Conservation (phyloP, 257 asterid genomes). For the Rhazya stricta region DNA sequence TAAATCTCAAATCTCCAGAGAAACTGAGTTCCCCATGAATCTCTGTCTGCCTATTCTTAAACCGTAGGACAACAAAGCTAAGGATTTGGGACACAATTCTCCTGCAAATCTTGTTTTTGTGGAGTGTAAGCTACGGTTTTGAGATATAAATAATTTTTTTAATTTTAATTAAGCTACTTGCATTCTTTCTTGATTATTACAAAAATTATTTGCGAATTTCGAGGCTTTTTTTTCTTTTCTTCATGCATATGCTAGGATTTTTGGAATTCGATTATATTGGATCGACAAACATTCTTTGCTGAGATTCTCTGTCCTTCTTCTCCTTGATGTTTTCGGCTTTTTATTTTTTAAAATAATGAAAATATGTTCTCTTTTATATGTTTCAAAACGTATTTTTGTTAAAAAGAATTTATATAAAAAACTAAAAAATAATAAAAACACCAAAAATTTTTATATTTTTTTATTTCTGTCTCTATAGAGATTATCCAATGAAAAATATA, state of each 20-base stretch:
- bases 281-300: constrained; percentile 17
- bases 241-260: neutral
- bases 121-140: neutral
- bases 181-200: constrained; percentile 4
- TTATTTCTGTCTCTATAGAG: no score
- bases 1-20: constrained; percentile 4
- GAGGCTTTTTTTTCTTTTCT: neutral
- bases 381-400: no score
- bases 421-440: no score
- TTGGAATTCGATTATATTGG: constrained; percentile 10
- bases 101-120: constrained; percentile 13
- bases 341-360: no score
- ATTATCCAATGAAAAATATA: no score
- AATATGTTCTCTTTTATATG: no score
- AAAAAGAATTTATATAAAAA: no score
- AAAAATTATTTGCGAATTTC: neutral
- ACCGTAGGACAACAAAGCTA: neutral
- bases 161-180: neutral
- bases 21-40: constrained; percentile 11
- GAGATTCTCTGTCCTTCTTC: neutral
- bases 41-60: constrained; percentile 9
- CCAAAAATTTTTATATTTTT: no score
- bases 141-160: neutral
- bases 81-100: constrained; percentile 5
- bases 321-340: neutral